Evolutionary conservation across 352 stramenopile species (phyloP).

Genomic region (Achlya hypogyna): DNA sequence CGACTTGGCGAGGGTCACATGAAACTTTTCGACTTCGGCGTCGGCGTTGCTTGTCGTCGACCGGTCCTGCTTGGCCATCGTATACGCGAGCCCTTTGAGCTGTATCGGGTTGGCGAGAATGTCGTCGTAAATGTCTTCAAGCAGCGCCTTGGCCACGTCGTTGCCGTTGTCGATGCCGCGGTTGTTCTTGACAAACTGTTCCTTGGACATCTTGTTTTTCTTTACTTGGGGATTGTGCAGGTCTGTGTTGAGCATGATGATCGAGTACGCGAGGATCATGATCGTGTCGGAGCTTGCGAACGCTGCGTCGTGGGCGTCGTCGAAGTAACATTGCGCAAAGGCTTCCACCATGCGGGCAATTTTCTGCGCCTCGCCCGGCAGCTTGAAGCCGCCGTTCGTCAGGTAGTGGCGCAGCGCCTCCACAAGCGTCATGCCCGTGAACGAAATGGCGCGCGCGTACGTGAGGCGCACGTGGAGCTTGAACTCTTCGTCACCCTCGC

Average conservation of each 20-base stretch:
- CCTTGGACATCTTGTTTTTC: conserved; percentile 95
- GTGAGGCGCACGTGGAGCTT: conserved; percentile 90
- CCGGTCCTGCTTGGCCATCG: conserved; percentile 33
- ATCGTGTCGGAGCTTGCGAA: conserved; percentile 77
- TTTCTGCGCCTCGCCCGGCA: conserved; percentile 97
- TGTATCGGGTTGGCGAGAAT: conserved; percentile 90
- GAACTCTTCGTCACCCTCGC: conserved; percentile 84
- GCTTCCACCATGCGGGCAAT: conserved; percentile 96
- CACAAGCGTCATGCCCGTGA: conserved; percentile 96
- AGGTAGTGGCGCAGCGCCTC: conserved; percentile 95
- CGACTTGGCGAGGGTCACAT: conserved; percentile 48
- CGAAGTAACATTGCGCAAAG: conserved; percentile 96
- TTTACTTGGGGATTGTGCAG: conserved; percentile 86
- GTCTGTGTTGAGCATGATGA: conserved; percentile 88
- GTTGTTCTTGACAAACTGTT: conserved; percentile 97
- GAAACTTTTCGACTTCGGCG: conserved; percentile 73
- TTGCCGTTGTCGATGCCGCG: conserved; percentile 87
- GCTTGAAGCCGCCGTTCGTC: conserved; percentile 93
- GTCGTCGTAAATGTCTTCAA: conserved; percentile 94
- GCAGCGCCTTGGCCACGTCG: conserved; percentile 85
- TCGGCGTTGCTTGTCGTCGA: conserved; percentile 27
- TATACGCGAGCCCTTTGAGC: conserved; percentile 63
- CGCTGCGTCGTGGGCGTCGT: conserved; percentile 71
- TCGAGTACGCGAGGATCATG: conserved; percentile 88
- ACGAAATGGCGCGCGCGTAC: conserved; percentile 93